These are phyloP conservation scores for Cercophora sp. DNA, from an alignment of 495 filamentous ascomycete species.

Conservation along the genomic window DNA sequence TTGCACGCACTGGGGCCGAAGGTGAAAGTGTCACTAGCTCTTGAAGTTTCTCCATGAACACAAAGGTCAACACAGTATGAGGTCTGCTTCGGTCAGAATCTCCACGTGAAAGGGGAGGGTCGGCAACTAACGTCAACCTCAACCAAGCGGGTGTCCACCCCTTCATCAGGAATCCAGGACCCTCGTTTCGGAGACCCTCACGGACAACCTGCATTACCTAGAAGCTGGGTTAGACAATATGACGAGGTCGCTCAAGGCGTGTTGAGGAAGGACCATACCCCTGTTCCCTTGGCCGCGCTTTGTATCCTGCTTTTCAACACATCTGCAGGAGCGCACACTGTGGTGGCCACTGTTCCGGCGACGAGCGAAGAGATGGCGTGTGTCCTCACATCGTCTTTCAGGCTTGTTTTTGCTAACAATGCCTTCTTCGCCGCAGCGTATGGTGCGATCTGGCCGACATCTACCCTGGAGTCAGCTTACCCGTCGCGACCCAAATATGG, in stretches of 20 bases:
- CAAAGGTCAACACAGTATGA: constrained; percentile 38
- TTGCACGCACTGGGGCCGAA: constrained; percentile 2
- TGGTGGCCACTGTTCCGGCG: constrained; percentile 38
- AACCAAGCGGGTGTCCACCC: constrained; percentile 42
- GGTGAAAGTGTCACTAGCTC: constrained; percentile 11
- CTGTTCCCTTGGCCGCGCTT: constrained; percentile 22
- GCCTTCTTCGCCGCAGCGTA: constrained; percentile 32
- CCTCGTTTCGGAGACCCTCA: constrained; percentile 28
- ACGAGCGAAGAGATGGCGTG: constrained; percentile 33
- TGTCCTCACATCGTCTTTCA: constrained; percentile 32
- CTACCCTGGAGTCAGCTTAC: no score
- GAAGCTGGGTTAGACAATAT: no score
- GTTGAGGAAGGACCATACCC: constrained; percentile 11
- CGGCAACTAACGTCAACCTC: constrained; percentile 28
- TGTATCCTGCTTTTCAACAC: constrained; percentile 40
- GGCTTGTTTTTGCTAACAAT: constrained; percentile 21
- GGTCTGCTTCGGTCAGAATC: constrained; percentile 21
- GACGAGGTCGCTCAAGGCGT: no score
- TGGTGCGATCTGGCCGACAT: constrained; percentile 37
- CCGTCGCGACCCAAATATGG: no score
- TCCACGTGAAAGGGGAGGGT: neutral
- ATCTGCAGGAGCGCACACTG: constrained; percentile 37
- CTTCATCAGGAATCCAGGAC: constrained; percentile 37
- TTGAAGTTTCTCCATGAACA: constrained; percentile 40
- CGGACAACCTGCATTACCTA: constrained; percentile 26